These are phyloP conservation scores for Malassezia obtusa DNA, from an alignment of 1,284 basidiomycete species.

Conservation along the genomic window DNA sequence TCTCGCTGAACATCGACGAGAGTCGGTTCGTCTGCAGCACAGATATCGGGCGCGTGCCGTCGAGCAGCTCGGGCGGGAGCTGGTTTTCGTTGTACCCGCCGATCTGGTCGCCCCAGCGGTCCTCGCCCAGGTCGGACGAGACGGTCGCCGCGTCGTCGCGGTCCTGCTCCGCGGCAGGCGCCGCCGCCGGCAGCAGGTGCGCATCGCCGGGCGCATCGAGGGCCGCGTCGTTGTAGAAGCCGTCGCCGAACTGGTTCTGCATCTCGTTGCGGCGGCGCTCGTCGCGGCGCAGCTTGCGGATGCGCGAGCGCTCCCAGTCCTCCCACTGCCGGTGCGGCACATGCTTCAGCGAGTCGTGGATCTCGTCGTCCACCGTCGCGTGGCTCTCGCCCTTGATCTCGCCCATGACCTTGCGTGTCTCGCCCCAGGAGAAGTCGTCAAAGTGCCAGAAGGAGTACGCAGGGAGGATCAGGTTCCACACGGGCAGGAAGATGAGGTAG, in stretches of 20 bases:
- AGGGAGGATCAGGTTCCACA: constrained; percentile 59
- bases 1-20: not conserved
- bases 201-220: constrained; percentile 7
- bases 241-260: constrained; percentile 54
- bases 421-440: constrained; percentile 98
- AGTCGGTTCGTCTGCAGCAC: not conserved
- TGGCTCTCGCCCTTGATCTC: constrained; percentile 58
- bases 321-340: constrained; percentile 93
- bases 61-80: constrained; percentile 6
- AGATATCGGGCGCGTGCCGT: constrained; percentile 2
- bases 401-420: constrained; percentile 85
- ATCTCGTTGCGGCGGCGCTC: constrained; percentile 58
- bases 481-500: constrained; percentile 60
- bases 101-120: constrained; percentile 67
- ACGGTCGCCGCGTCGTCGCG: constrained; percentile 23
- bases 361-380: constrained; percentile 60
- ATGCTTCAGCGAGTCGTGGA: constrained; percentile 54
- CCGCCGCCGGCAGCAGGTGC: not conserved
- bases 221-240: constrained; percentile 59
- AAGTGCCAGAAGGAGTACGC: constrained; percentile 98
- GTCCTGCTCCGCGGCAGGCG: constrained; percentile 4
- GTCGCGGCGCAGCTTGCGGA: constrained; percentile 81
- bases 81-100: constrained; percentile 39
- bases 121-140: constrained; percentile 59
- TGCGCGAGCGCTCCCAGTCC: constrained; percentile 94